Evolutionary conservation across 106 monocot species (phyloP), one percentile per base, ranked within the genome.

Genomic region (Vanilla planifolia): DNA sequence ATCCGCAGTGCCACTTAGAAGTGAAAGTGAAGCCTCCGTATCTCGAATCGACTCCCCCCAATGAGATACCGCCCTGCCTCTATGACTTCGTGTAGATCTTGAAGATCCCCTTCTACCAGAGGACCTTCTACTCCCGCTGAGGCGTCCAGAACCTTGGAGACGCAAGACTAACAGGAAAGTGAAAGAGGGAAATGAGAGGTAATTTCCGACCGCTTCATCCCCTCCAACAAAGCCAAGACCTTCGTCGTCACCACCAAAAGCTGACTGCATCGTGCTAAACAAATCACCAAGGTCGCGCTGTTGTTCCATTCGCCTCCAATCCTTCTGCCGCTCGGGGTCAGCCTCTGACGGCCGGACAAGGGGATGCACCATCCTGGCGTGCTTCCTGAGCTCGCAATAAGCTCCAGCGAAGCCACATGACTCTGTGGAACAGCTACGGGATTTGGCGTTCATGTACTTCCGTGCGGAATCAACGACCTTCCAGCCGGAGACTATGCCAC

Each of bases 281-380:
- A 89, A 55, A 45, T 94, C 89, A 6, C 78, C 89, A 22, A 94
- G 55, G 48, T 89, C 93, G 4, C 77, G 72, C 68, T 77, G 76
- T 43, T 67, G 76, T 66, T 83, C 89, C 83, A 94, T 72, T 70
- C 89, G 72, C 57, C 80, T 71, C 93, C 93, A 94, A 29, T 89
- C 93, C 7, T 61, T 67, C 59, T 89, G 70, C 20, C 93, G 51
- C 7, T 78, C 85, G n/a, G 93, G 93, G 22, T 94, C 82, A 6
- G 72, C 80, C 46, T 82, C 72, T 6, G 89, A 74, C 23, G 93
- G 93, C 9, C 82, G 55, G 15, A 65, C 61, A 28, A 63, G 56
- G 3, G 93, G 89, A 55, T 94, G 93, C 36, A 80, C 82, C 17
- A 32, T 72, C 55, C 89, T 86, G 2, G 94, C 89, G 67, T 95